A percentile compares a stretch with the other conserved stretches of the same genome.
Evolutionary conservation across 2,329 filamentous ascomycete genomes (phyloP).

Genomic region (Penicillium nordicum): DNA sequence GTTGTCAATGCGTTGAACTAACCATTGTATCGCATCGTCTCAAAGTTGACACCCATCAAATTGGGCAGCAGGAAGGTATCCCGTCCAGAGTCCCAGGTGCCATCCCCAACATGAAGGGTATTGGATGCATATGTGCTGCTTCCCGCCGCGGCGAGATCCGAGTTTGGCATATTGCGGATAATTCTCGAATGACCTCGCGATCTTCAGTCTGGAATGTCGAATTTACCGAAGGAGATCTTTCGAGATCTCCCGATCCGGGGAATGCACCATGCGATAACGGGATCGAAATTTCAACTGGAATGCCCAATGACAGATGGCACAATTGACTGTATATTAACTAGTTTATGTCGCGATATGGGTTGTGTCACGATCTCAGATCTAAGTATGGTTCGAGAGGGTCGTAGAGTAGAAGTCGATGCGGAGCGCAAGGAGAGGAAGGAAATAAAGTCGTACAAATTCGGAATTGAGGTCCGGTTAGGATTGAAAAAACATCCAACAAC

Average conservation of each 20-base stretch:
- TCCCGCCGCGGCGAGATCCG: conserved; percentile 54
- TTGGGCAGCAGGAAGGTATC: conserved; percentile 65
- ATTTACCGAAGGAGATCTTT: conserved; percentile 42
- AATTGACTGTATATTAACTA: background rate
- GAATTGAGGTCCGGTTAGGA: conserved; percentile 1
- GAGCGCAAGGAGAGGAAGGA: conserved; percentile 1
- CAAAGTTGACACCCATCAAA: conserved; percentile 62
- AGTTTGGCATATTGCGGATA: conserved; percentile 31
- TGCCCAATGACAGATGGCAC: conserved; percentile 3
- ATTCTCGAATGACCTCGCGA: conserved; percentile 9
- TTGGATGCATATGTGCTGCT: conserved; percentile 60
- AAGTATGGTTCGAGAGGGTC: background rate
- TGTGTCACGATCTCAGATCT: background rate
- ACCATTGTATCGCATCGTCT: conserved; percentile 67
- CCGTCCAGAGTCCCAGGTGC: conserved; percentile 61
- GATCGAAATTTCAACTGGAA: conserved; percentile 13
- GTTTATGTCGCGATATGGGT: background rate
- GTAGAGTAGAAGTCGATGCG: background rate
- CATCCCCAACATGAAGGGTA: conserved; percentile 63
- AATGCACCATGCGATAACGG: conserved; percentile 43
- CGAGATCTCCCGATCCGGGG: conserved; percentile 42
- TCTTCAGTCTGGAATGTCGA: conserved; percentile 39
- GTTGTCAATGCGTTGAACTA: conserved; percentile 15
- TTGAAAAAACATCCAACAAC: conserved; percentile 12
- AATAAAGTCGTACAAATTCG: conserved; percentile 12